phyloP scores from a whole-genome alignment of 495 filamentous ascomycete genomes.

The Aspergillus sclerotiicarbonarius region DNA sequence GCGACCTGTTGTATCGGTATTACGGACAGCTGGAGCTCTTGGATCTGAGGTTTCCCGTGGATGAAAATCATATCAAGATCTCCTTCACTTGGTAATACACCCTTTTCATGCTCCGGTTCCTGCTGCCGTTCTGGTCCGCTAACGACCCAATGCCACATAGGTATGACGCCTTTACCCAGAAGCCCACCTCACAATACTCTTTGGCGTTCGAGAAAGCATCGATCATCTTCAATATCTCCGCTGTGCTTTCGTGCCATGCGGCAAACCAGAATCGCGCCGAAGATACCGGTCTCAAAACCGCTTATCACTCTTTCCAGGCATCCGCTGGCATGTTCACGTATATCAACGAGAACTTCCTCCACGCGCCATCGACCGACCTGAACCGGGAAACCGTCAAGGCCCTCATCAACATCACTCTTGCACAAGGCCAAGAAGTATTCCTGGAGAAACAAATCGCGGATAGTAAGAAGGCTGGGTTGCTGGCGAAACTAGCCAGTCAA shows the following conservation, averaged over 20 bases:
- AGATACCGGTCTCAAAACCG: conserved; percentile 88
- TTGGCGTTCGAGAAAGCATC: conserved; percentile 98
- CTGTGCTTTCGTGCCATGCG: conserved; percentile 93
- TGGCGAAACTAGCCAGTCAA: conserved; percentile 91
- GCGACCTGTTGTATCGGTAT: conserved; percentile 94
- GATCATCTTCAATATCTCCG: conserved; percentile 99
- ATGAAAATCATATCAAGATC: conserved; percentile 98
- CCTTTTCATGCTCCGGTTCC: not conserved
- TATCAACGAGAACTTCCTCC: conserved; percentile 98
- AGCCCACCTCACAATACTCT: conserved; percentile 91
- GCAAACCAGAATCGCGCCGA: conserved; percentile 89
- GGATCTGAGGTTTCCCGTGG: conserved; percentile 92
- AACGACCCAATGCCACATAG: conserved; percentile 40
- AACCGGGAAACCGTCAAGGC: conserved; percentile 95
- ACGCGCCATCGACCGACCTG: conserved; percentile 91
- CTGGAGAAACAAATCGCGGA: conserved; percentile 94
- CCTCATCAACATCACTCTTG: conserved; percentile 86
- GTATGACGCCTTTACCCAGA: conserved; percentile 98
- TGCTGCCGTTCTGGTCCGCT: not conserved
- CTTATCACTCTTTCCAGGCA: conserved; percentile 97
- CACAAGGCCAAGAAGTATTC: conserved; percentile 95
- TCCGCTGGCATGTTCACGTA: conserved; percentile 99
- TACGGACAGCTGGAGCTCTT: conserved; percentile 95
- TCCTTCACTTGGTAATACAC: conserved; percentile 88
- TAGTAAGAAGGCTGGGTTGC: conserved; percentile 85